Conservation (phyloP, 441 rosid species). For the Populus tomentosa region DNA sequence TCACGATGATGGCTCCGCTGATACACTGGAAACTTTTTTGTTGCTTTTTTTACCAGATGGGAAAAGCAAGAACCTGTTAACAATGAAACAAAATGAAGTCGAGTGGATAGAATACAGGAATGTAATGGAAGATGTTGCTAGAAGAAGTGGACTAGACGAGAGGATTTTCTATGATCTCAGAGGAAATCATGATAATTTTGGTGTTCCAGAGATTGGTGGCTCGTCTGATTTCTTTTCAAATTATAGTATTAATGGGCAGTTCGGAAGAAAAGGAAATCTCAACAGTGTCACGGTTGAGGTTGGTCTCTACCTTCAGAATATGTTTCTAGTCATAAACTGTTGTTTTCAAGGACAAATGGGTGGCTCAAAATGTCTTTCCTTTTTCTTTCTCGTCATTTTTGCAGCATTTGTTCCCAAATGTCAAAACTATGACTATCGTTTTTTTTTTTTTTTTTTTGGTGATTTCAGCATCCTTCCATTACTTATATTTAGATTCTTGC, state of each 20-base stretch:
- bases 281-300: slow-evolving; percentile 78
- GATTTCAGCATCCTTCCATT: not conserved
- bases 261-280: slow-evolving; percentile 52
- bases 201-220: slow-evolving; percentile 60
- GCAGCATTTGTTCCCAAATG: not conserved
- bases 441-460: too few relatives aligned
- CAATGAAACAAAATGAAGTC: slow-evolving; percentile 76
- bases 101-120: slow-evolving; percentile 82
- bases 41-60: slow-evolving; percentile 52
- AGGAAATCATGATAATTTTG: slow-evolving; percentile 94
- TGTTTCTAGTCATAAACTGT: not conserved
- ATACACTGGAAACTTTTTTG: not conserved
- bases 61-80: slow-evolving; percentile 74
- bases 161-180: slow-evolving; percentile 78
- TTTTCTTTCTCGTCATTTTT: not conserved
- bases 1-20: not conserved
- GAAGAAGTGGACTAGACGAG: slow-evolving; percentile 61
- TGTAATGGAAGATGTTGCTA: slow-evolving; percentile 62
- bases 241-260: slow-evolving; percentile 71
- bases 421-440: not conserved
- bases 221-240: slow-evolving; percentile 73
- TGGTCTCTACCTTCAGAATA: not conserved
- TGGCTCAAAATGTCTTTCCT: not conserved
- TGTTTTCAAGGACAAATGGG: not conserved
- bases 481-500: not conserved